Evolutionary conservation across 148 eudicot species (phyloP), one percentile per base, ranked within the genome.

Genomic region (Rheum nobile): DNA sequence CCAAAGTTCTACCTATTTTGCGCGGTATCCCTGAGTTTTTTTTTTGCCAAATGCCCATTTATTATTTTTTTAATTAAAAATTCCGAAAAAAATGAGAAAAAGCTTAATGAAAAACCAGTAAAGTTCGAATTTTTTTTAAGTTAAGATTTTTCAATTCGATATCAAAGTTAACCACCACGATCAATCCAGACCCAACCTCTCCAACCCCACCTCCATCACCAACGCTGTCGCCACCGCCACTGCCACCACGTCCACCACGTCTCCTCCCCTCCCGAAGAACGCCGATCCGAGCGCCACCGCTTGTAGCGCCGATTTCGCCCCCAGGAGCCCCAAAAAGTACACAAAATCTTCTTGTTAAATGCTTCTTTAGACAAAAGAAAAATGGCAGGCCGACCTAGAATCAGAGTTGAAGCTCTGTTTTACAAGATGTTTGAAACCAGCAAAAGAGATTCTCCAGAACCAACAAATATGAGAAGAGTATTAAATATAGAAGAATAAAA

Each of bases 151-250:
- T n/a, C n/a, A n/a, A n/a, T n/a, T n/a, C n/a, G n/a, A n/a, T n/a
- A n/a, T n/a, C n/a, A n/a, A 85, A 73, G 77, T 84, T 83, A 75
- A 81, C 86, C 75, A 85, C 83, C 76, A 83, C 80, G 39, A 83
- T 37, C 81, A 85, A 77, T 0, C 88, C 88, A 8, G 84, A 84
- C 29, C 88, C 86, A 10, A 48, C 43, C 44, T 81, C 68, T 67
- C 79, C 79, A 83, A 63, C 50, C 73, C 83, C 13, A 48, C 39
- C 41, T 85, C 88, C 71, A 83, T 72, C 44, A 85, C 48, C 78
- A 85, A 71, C 17, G 86, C n/a, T n/a, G n/a, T n/a, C n/a, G n/a
- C 84, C 59, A 72, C 80, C 70, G 46, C 77, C 42, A 85, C 76
- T 19, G 77, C 86, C 72, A 77, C 78, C 16, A 81, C 84, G 65